Evolutionary conservation across 2,329 filamentous ascomycete species (phyloP), one percentile per base, ranked within the genome.

Genomic region (Chrysoporthe deuterocubensis): DNA sequence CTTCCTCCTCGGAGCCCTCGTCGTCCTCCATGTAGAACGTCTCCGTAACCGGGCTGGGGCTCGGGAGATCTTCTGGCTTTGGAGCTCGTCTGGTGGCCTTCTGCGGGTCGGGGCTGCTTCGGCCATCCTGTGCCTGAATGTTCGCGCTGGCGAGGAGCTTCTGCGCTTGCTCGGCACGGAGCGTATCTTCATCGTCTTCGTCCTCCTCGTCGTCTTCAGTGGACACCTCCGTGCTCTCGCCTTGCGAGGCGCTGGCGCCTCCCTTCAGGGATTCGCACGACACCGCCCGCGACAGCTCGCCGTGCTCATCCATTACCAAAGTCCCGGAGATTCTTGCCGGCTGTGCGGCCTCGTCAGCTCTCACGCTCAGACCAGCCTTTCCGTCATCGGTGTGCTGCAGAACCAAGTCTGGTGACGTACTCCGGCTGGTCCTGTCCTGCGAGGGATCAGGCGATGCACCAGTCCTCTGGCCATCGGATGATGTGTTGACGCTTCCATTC

Each of bases 1-100:
- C 68, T 32, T 68, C 66, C 11, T 67, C 66, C 37, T 70, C 68
- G 9, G 68, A 68, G 1, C 54, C 66, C 54, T 67, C 67, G 52
- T 69, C 67, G 14, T 69, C 67, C 48, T 69, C 67, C 67, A 66
- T 65, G 54, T 68, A 68, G 40, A 70, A 70, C 5, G 68, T 70
- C 46, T 70, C 68, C 18, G 65, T 60, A 14, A 68, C 63, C 6
- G 68, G 66, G 44, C 68, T 70, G 2, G 68, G 59, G 16, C 52
- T 65, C 14, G 62, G 66, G 59, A 46, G 6, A 16, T 61, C n/a
- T 37, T 61, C 42, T 6, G 16, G 43, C 18, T 37, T 11, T 37
- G 37, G 62, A 44, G 13, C 48, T n/a, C 16, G 67, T 48, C 26
- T 43, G 16, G 8, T 43, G 52, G 62, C 21, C 46, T 63, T 32